Conservation (phyloP, 306 rosid genomes). For the Sechiopsis laciniata region DNA sequence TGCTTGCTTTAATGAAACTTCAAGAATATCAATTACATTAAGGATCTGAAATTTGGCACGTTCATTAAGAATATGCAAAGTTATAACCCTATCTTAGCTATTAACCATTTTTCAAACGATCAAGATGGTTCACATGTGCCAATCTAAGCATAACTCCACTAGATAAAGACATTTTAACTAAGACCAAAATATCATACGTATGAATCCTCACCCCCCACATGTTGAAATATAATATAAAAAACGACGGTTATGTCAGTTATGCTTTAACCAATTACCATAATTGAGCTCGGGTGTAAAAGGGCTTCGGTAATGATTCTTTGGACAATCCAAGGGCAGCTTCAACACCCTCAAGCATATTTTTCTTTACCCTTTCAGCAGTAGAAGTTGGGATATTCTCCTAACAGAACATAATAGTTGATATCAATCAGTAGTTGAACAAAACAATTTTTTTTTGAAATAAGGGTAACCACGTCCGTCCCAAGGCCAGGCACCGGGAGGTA, state of each 20-base stretch:
- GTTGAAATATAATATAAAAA: background rate
- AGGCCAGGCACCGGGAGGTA: no score
- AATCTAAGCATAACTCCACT: background rate
- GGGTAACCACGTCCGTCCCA: no score
- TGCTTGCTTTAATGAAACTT: background rate
- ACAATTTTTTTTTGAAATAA: no score
- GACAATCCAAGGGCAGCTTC: constrained; percentile 73
- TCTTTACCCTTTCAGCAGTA: constrained; percentile 59
- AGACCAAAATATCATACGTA: no score
- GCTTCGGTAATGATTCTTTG: constrained; percentile 63
- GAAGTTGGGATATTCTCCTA: constrained; percentile 82
- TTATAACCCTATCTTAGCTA: background rate
- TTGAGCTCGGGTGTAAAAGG: constrained; percentile 60
- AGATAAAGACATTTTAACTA: background rate
- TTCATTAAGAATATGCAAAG: background rate
- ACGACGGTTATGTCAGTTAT: background rate
- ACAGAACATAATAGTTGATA: constrained; percentile 6
- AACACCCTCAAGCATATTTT: constrained; percentile 73
- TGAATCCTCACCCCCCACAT: background rate
- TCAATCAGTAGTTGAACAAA: constrained; percentile 1
- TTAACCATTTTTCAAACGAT: background rate
- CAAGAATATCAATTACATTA: background rate
- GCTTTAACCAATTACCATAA: constrained; percentile 50
- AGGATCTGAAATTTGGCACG: background rate
- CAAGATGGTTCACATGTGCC: background rate